Base-by-base conservation (phyloP, 768 basidiomycete genomes). In the Butyriboletus loyo region DNA sequence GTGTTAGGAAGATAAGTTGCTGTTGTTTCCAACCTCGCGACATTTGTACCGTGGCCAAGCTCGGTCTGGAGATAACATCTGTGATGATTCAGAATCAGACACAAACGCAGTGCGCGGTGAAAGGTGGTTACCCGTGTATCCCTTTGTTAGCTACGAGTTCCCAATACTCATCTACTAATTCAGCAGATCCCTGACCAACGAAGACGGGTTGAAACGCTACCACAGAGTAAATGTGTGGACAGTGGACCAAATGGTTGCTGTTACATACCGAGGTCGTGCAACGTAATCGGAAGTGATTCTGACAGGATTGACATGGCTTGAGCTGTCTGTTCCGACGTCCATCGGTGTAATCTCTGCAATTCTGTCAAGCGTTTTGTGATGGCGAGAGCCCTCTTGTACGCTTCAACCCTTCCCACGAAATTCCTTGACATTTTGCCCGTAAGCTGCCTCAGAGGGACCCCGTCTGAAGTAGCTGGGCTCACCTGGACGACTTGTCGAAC, bases 1-100 rank as follows among this genome's bases (percentile, higher is more conserved):
- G 80, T 78, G 28, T 80, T 78, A 0, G 82, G 83, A n/a, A 86
- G 69, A 67, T 83, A 91, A 0, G 85, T 88, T 4, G 87, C 87
- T 0, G 86, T 90, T 0, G 89, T 91, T 65, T 91, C 89, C 21
- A 91, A 72, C 2, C 73, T 67, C 2, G 75, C 67, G 4, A 92
- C 85, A 59, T 88, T 87, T 1, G 83, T 83, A 17, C 89, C 89
- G 53, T 92, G 89, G 1, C 80, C 89, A 6, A 90, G 82, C 60
- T 91, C 88, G 0, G 88, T 90, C 62, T 91, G 86, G 28, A 87
- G 70, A 67, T 88, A 88, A 53, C 84, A 86, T 2, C 85, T 74
- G n/a, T 22, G 11, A 39, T 3, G 36, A 35, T 9, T 54, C 13
- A 36, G 28, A 24, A 47, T 10, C 7, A 37, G 32, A n/a, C 11